Base-by-base conservation (phyloP, 495 filamentous ascomycete species). In the Penicillium ochrochloron region DNA sequence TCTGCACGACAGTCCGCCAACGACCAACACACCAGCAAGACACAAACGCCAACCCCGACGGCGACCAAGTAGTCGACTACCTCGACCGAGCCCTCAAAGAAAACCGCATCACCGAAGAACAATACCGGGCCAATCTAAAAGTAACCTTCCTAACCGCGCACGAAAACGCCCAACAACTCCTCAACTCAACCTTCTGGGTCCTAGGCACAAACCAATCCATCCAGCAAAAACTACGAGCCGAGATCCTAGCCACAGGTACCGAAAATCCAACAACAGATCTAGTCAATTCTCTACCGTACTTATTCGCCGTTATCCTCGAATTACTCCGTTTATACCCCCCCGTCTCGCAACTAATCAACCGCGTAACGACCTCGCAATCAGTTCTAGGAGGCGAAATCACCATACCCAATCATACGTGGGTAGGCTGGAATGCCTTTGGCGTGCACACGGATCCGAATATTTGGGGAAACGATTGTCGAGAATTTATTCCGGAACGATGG, bases 281-380 rank as follows among this genome's bases (percentile, higher is more conserved):
- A 17, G 23, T 77, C 15, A 69, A 75, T 8, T 64, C 67, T 29
- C 67, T 79, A 2, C 78, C 77, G 0, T 75, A 78, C 57, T 71
- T 82, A 1, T 74, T 73, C 2, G 62, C 77, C 11, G 63, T 75
- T 39, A 70, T 82, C 37, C 69, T 76, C 52, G 79, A 82, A 50
- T 35, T 74, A 2, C 76, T 81, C 14, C 75, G 78, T 14, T 66
- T 81, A 2, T 81, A 75, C 54, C 78, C 79, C 10, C 78, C 77
- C 6, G 73, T 80, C 15, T 71, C 71, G 0, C 71, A 79, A 39
- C 57, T 81, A 1, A 69, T 80, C 41, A 80, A 81, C 44, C 73
- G 73, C 5, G 63, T 70, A 4, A 67, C 72, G 0, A 52, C 57
- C 7, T 41, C 19, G 1, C n/a, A 51, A 2, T 29, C 60, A 10